These are phyloP conservation scores for Boletus reticulatus DNA, from an alignment of 768 basidiomycete genomes.

Conservation along the genomic window DNA sequence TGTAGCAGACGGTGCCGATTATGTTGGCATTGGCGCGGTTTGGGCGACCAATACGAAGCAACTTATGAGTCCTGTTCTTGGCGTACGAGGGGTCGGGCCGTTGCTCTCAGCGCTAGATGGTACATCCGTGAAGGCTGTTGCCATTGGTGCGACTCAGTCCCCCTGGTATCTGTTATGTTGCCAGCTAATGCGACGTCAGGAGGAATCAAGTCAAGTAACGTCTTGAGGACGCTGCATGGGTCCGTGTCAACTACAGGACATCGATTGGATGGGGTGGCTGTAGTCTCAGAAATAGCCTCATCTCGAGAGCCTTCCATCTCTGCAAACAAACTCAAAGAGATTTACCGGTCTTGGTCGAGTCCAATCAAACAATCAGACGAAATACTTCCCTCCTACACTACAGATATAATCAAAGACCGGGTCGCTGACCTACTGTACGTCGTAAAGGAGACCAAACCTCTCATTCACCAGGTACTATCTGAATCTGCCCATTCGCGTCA, in stretches of 20 bases:
- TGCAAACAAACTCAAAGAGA: conserved; percentile 43
- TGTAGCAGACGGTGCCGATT: conserved; percentile 67
- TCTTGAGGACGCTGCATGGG: conserved; percentile 73
- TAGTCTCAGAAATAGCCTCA: conserved; percentile 84
- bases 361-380: not conserved
- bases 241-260: conserved; percentile 56
- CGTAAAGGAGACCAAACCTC: conserved; percentile 55
- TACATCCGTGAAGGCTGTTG: conserved; percentile 68
- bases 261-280: conserved; percentile 76
- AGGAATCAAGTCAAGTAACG: conserved; percentile 80
- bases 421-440: conserved; percentile 50
- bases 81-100: conserved; percentile 68
- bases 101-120: conserved; percentile 66
- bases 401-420: conserved; percentile 37
- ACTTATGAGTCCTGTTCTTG: conserved; percentile 60
- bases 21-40: conserved; percentile 85
- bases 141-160: conserved; percentile 62
- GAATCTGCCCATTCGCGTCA: not conserved
- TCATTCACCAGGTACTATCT: conserved; percentile 82
- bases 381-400: conserved; percentile 19
- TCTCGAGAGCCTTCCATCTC: conserved; percentile 54
- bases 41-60: conserved; percentile 82
- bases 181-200: conserved; percentile 43
- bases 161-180: not conserved
- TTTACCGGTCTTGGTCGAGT: conserved; percentile 34